Conservation (phyloP, 2,329 filamentous ascomycete species). For the Lecanicillium sp. region DNA sequence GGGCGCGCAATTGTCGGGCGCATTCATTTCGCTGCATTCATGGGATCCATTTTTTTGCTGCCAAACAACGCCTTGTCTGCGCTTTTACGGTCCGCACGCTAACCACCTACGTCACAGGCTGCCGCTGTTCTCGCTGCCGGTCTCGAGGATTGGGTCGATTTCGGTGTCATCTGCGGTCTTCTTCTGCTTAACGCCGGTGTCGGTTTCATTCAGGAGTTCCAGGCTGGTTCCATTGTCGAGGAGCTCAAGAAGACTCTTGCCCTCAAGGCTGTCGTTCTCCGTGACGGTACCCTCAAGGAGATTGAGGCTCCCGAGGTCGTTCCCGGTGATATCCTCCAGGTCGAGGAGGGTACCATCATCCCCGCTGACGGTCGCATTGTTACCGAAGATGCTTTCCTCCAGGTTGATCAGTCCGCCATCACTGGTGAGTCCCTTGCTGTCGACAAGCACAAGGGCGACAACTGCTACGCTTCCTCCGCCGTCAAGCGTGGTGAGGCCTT, state of each 20-base stretch:
- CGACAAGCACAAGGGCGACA: slow-evolving; percentile 77
- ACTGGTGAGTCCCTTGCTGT: slow-evolving; percentile 89
- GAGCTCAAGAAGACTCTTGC: slow-evolving; percentile 87
- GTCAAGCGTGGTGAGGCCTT: slow-evolving; percentile 89
- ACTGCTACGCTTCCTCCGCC: slow-evolving; percentile 77
- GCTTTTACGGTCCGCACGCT: slow-evolving; percentile 15
- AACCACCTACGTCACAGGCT: slow-evolving; percentile 39
- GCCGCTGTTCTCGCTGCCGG: slow-evolving; percentile 76
- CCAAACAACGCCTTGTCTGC: background rate
- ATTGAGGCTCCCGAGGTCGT: slow-evolving; percentile 79
- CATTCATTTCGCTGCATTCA: slow-evolving; percentile 1
- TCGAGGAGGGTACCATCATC: slow-evolving; percentile 88
- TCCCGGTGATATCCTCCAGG: slow-evolving; percentile 81
- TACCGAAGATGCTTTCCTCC: slow-evolving; percentile 75
- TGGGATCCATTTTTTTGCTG: background rate
- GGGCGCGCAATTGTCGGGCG: slow-evolving; percentile 4
- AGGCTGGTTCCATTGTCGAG: slow-evolving; percentile 84
- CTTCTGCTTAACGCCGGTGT: slow-evolving; percentile 79
- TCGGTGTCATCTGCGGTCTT: slow-evolving; percentile 81
- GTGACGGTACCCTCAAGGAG: slow-evolving; percentile 70
- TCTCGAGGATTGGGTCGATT: slow-evolving; percentile 87
- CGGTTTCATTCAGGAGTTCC: slow-evolving; percentile 84
- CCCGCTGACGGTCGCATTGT: slow-evolving; percentile 83
- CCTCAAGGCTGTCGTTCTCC: slow-evolving; percentile 79
- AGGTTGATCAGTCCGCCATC: slow-evolving; percentile 88